phyloP scores from a whole-genome alignment of 805 yeast species.

The Sporopachydermia quercuum region DNA sequence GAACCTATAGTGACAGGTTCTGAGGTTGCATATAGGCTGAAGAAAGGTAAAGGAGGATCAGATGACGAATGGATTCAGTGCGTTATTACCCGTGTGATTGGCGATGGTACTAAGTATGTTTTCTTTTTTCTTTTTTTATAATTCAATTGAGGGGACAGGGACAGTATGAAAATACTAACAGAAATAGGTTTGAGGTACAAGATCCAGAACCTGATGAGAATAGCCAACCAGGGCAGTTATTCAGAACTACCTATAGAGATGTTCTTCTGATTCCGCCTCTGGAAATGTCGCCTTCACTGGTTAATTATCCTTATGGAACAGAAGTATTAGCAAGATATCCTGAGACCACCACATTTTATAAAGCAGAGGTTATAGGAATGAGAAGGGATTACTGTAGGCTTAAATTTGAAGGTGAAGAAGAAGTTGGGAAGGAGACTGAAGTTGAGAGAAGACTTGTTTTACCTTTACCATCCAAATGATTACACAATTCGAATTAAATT shows the following conservation, averaged over 20 bases:
- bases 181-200: constrained; percentile 61
- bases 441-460: constrained; percentile 76
- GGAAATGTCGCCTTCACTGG: constrained; percentile 21
- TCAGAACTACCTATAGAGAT: constrained; percentile 73
- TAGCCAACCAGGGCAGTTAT: constrained; percentile 75
- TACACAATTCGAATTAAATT: too few species aligned
- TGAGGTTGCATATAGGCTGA: constrained; percentile 77
- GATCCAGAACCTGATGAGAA: constrained; percentile 97
- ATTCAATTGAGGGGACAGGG: background rate
- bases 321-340: constrained; percentile 90
- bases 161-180: constrained; percentile 7
- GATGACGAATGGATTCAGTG: constrained; percentile 95
- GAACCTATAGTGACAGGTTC: constrained; percentile 46
- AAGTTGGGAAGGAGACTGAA: constrained; percentile 87
- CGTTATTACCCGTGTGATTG: constrained; percentile 62
- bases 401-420: constrained; percentile 93
- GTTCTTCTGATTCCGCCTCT: constrained; percentile 53
- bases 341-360: constrained; percentile 92
- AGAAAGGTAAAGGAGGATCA: constrained; percentile 28
- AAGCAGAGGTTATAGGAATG: constrained; percentile 73
- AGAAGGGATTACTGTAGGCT: constrained; percentile 67
- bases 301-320: constrained; percentile 55
- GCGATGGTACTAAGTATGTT: constrained; percentile 40
- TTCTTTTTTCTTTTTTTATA: constrained; percentile 7
- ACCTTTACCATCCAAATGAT: constrained; percentile 37